Base-by-base conservation (phyloP, 371 early-diverging fungal genomes). In the Scutellospora calospora region DNA sequence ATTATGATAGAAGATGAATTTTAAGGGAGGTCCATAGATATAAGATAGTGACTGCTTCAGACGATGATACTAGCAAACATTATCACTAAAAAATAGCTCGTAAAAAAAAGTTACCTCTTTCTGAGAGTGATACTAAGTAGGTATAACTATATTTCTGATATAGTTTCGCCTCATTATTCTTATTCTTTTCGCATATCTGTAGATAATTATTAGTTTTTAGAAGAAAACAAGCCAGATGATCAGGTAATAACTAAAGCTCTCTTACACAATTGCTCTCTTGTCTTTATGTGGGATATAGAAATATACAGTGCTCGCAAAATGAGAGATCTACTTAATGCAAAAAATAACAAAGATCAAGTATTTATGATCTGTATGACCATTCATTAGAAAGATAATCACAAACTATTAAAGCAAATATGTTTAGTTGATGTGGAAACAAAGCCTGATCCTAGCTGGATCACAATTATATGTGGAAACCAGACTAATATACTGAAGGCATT, bases 381-480 rank as follows among this genome's bases (percentile, higher is more conserved):
- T 25, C 35, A 66, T 38, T 66, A 8, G 66, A 66, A 66, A 66
- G 66, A 66, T 38, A n/a, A 66, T 66, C 41, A 1, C 16, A 66
- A 31, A 3, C 6, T 3, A 66, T 25, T 66, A 66, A 66, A 66
- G 66, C 66, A 33, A 38, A 66, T 66, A 35, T 66, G 66, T 66
- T 18, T 66, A 20, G 41, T 66, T 29, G 54, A 52, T 51, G 9
- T 72, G 18, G 72, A 52, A 22, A 45, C 2, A 14, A 18, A 51
- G 29, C 54, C 6, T 6, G 18, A 72, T 9, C 25, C 54, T 6
- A 2, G 20, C 2, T 72, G 18, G 51, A 72, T 72, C 72, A 72
- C 72, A 49, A 72, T 72, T 4, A 14, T 72, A 72, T 72, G 5
- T 72, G 72, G 51, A 72, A 72, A 72, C 3, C 51, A n/a, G n/a